A percentile compares a stretch with the other conserved stretches of the same genome.
Evolutionary conservation across 1,139 yeast species (phyloP).

Genomic region (Saccharomyces hybrid): DNA sequence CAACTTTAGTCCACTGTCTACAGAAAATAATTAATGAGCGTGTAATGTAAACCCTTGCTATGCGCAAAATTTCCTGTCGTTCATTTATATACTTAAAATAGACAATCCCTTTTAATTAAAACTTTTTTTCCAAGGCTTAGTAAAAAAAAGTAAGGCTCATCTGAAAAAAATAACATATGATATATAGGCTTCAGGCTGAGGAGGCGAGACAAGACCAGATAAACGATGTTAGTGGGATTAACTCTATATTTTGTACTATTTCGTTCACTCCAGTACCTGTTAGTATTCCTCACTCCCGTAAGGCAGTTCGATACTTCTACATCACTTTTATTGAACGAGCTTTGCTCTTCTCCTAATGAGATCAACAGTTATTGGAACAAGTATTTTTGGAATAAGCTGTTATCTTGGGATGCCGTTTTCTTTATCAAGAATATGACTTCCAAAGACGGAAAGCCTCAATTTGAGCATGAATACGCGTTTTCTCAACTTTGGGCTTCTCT

Average conservation of each 20-base stretch:
- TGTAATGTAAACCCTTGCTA: background rate
- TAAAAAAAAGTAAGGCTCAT: background rate
- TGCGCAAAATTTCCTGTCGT: background rate
- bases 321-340: constrained; percentile 25
- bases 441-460: constrained; percentile 40
- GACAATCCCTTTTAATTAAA: background rate
- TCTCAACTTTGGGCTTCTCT: constrained; percentile 68
- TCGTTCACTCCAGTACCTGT: constrained; percentile 35
- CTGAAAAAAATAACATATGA: background rate
- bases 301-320: constrained; percentile 46
- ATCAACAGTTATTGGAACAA: constrained; percentile 13
- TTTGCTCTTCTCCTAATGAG: constrained; percentile 1
- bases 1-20: background rate
- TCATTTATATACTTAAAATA: background rate
- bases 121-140: background rate
- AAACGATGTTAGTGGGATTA: background rate
- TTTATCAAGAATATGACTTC: constrained; percentile 48
- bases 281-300: constrained; percentile 37
- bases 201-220: background rate
- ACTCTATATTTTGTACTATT: constrained; percentile 29
- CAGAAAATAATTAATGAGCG: background rate
- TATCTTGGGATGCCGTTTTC: constrained; percentile 84
- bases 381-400: constrained; percentile 40
- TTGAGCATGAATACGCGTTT: constrained; percentile 88
- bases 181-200: background rate